A percentile compares a stretch with the other conserved stretches of the same genome.
phyloP scores from a whole-genome alignment of 148 eudicot genomes.

The Silene uniflora region DNA sequence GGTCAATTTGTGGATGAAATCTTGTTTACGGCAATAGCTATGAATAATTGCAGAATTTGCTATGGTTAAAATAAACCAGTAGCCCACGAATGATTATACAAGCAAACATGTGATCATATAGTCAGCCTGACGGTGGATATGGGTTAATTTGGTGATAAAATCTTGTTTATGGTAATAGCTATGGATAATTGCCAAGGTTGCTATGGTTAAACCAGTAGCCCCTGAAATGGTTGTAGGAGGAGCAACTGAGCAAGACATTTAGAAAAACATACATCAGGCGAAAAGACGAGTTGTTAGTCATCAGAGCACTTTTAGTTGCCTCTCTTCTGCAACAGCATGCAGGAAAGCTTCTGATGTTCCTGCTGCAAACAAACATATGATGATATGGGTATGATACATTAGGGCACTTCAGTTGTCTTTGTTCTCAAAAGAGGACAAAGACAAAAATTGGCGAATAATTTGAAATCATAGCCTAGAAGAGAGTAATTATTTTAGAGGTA shows the following conservation, averaged over 20 bases:
- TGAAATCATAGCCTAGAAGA: too few relatives aligned
- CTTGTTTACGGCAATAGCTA: slow-evolving; percentile 67
- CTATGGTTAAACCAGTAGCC: too few relatives aligned
- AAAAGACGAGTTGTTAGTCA: too few relatives aligned
- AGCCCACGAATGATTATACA: slow-evolving; percentile 80
- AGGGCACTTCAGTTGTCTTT: background rate
- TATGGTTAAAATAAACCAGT: slow-evolving; percentile 69
- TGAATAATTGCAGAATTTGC: slow-evolving; percentile 36
- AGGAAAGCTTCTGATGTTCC: slow-evolving; percentile 98
- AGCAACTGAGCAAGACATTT: too few relatives aligned
- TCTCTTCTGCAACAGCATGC: slow-evolving; percentile 88
- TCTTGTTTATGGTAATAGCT: too few relatives aligned
- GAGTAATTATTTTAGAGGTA: too few relatives aligned
- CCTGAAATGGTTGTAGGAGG: too few relatives aligned
- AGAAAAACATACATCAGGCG: too few relatives aligned
- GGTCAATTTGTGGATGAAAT: slow-evolving; percentile 61
- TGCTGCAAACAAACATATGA: slow-evolving; percentile 32
- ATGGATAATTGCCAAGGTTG: slow-evolving; percentile 27
- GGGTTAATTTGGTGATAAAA: too few relatives aligned
- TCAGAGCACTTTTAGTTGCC: slow-evolving; percentile 59
- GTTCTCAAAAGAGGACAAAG: background rate
- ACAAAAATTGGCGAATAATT: too few relatives aligned
- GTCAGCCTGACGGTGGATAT: too few relatives aligned
- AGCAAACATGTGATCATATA: slow-evolving; percentile 66
- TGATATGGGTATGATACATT: background rate